Evolutionary conservation across 176 grass and related monocot species (phyloP).

Genomic region (Oryza nivara): DNA sequence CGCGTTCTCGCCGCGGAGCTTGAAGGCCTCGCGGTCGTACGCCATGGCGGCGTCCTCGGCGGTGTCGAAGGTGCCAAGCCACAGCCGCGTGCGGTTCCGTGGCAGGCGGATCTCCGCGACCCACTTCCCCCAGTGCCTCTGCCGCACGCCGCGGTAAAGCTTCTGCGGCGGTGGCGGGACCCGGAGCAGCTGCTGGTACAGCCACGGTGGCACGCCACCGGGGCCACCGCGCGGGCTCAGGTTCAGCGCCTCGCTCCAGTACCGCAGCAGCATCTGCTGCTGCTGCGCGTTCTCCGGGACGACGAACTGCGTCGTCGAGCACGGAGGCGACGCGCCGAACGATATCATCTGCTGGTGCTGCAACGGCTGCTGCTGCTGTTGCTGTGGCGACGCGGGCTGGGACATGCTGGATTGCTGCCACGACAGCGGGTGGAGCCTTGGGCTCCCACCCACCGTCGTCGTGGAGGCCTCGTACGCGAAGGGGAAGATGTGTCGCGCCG

Average conservation of each 20-base stretch:
- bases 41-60: conserved; percentile 97
- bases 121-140: conserved; percentile 98
- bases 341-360: conserved; percentile 78
- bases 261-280: conserved; percentile 60
- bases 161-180: conserved; percentile 55
- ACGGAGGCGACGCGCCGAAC: conserved; percentile 49
- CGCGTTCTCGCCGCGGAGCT: conserved; percentile 87
- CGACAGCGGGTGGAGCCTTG: conserved; percentile 1
- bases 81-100: conserved; percentile 80
- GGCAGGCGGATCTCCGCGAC: conserved; percentile 95
- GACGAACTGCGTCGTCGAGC: conserved; percentile 42
- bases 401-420: conserved; percentile 27
- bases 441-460: not conserved
- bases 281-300: conserved; percentile 41
- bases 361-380: not conserved
- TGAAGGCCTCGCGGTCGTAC: conserved; percentile 89
- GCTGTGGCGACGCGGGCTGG: conserved; percentile 4
- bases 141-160: conserved; percentile 88
- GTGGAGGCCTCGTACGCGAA: conserved; percentile 55
- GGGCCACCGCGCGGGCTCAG: conserved; percentile 70
- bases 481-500: conserved; percentile 60
- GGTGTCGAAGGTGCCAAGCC: conserved; percentile 96
- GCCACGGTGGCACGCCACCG: conserved; percentile 45
- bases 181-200: conserved; percentile 55
- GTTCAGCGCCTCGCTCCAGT: conserved; percentile 86